A percentile compares a stretch with the other conserved stretches of the same genome.
These are phyloP conservation scores for Waltergamsia citrina DNA, from an alignment of 2,329 filamentous ascomycete genomes.

Conservation along the genomic window DNA sequence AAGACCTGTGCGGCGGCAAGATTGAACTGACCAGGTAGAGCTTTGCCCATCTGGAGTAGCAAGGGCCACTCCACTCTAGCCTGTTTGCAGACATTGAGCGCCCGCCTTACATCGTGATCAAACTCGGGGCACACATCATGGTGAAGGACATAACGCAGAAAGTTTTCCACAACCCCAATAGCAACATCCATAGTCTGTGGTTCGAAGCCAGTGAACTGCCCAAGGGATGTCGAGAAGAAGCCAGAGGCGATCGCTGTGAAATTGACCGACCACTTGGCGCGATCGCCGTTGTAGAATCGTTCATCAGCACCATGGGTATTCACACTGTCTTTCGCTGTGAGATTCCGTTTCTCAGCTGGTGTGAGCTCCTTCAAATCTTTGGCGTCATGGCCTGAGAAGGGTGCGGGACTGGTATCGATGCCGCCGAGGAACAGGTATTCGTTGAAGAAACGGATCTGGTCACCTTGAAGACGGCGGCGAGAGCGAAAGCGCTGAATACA, in stretches of 20 bases:
- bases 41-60: slow-evolving; percentile 36
- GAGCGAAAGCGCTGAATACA: slow-evolving; percentile 76
- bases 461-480: slow-evolving; percentile 62
- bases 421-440: slow-evolving; percentile 81
- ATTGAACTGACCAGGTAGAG: slow-evolving; percentile 73
- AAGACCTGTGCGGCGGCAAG: slow-evolving; percentile 62
- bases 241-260: slow-evolving; percentile 70
- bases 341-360: slow-evolving; percentile 49
- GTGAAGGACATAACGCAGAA: slow-evolving; percentile 76
- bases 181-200: slow-evolving; percentile 42
- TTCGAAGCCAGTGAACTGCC: slow-evolving; percentile 46
- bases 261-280: slow-evolving; percentile 65
- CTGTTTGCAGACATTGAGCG: slow-evolving; percentile 54
- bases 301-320: slow-evolving; percentile 17
- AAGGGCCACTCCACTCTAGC: slow-evolving; percentile 60
- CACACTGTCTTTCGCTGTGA: slow-evolving; percentile 54
- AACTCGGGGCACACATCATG: slow-evolving; percentile 86
- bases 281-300: slow-evolving; percentile 38
- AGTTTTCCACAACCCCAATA: slow-evolving; percentile 67
- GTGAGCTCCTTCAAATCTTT: slow-evolving; percentile 47
- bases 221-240: slow-evolving; percentile 59
- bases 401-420: slow-evolving; percentile 44
- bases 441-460: slow-evolving; percentile 57
- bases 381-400: slow-evolving; percentile 52
- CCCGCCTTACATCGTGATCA: slow-evolving; percentile 52